These are phyloP conservation scores for Pseudogymnoascus sp. DNA, from an alignment of 2,329 filamentous ascomycete species.

Conservation along the genomic window DNA sequence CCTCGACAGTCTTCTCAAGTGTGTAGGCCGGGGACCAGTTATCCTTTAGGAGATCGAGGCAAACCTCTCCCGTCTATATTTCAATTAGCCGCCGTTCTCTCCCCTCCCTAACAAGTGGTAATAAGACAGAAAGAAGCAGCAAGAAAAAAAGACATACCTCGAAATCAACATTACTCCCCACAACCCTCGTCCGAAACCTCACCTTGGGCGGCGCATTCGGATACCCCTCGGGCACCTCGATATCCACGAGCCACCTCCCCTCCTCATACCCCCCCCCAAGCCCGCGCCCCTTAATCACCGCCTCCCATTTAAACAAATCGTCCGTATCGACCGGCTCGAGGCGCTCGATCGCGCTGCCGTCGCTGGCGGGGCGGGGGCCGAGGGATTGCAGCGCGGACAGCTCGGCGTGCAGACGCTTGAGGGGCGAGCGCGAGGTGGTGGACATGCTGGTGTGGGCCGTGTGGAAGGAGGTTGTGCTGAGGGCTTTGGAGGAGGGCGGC, in stretches of 20 bases:
- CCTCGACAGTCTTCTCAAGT: conserved; percentile 64
- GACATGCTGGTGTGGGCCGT: conserved; percentile 12
- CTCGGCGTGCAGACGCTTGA: conserved; percentile 51
- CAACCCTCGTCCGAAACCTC: conserved; percentile 72
- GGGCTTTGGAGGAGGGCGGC: conserved; percentile 1
- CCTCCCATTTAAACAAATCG: conserved; percentile 51
- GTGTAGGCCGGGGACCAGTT: conserved; percentile 83
- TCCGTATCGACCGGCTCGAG: conserved; percentile 47
- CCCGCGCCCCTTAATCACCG: conserved; percentile 46
- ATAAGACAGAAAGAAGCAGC: neutral
- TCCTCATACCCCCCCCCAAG: conserved; percentile 28
- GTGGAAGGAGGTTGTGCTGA: conserved; percentile 7
- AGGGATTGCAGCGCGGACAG: conserved; percentile 32
- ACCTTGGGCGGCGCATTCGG: conserved; percentile 71
- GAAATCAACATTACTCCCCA: conserved; percentile 73
- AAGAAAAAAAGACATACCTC: conserved; percentile 24
- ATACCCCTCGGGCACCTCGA: conserved; percentile 69
- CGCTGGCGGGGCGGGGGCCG: conserved; percentile 28
- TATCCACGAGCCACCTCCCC: conserved; percentile 76
- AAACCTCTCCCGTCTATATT: conserved; percentile 74
- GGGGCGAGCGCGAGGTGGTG: conserved; percentile 36
- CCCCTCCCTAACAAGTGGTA: neutral
- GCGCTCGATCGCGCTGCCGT: conserved; percentile 43
- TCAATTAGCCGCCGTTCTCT: neutral
- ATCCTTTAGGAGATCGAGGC: conserved; percentile 73